A percentile compares a stretch with the other conserved stretches of the same genome.
Conservation (phyloP, 2,329 filamentous ascomycete species). For the Stachybotrys chlorohalonatus region DNA sequence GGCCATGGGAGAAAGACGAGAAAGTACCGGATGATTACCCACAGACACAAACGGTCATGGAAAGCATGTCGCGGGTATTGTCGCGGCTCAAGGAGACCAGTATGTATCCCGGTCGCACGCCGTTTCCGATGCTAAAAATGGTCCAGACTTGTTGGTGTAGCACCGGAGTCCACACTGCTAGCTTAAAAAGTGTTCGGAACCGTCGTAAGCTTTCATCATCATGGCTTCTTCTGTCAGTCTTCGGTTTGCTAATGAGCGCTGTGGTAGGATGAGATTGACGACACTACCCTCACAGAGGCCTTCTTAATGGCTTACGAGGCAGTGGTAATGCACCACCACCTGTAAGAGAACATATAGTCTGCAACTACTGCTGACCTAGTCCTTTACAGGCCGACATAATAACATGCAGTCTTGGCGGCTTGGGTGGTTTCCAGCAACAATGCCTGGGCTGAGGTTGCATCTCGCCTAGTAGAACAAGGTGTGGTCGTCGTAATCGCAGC, state of each 20-base stretch:
- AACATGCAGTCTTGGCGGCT: constrained; percentile 13
- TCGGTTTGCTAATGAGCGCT: not conserved
- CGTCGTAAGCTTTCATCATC: not conserved
- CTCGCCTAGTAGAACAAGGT: constrained; percentile 26
- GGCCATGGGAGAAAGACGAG: not conserved
- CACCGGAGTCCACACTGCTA: constrained; percentile 15
- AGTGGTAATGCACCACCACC: not conserved
- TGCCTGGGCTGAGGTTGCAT: constrained; percentile 22
- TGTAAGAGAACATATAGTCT: not conserved
- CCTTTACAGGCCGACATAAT: constrained; percentile 18
- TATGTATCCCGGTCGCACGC: not conserved
- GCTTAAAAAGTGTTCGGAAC: constrained; percentile 18
- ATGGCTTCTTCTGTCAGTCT: not conserved
- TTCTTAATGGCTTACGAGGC: constrained; percentile 18
- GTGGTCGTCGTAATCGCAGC: constrained; percentile 32
- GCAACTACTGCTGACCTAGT: constrained; percentile 4
- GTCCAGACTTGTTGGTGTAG: constrained; percentile 11
- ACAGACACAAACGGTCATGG: constrained; percentile 14
- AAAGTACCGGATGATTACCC: constrained; percentile 13
- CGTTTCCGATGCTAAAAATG: not conserved
- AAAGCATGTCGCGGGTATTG: constrained; percentile 20
- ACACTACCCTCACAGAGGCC: constrained; percentile 18
- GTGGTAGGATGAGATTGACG: not conserved
- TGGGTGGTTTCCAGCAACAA: constrained; percentile 4
- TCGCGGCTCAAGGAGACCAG: constrained; percentile 12